These are phyloP conservation scores for Globisporangium cylindrosporum DNA, from an alignment of 352 stramenopile species.

Conservation along the genomic window DNA sequence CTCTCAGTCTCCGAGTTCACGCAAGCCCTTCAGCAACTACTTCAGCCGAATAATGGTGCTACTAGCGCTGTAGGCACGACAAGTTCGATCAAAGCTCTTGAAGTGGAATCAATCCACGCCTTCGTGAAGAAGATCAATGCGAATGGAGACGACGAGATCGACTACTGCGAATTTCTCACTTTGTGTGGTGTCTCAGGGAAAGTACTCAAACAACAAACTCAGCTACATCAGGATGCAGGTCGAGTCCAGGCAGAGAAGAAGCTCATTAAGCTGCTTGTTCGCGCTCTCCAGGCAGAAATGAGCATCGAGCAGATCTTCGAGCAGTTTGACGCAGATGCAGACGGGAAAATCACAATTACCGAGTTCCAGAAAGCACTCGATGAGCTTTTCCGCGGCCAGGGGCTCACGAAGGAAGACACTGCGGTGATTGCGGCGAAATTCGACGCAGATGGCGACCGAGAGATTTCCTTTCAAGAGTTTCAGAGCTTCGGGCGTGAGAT, in stretches of 20 bases:
- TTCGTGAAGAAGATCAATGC: constrained; percentile 58
- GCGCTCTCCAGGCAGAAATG: constrained; percentile 45
- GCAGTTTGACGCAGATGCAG: constrained; percentile 68
- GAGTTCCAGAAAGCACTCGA: constrained; percentile 62
- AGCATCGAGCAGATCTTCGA: constrained; percentile 61
- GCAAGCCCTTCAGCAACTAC: constrained; percentile 41
- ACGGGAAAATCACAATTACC: constrained; percentile 47
- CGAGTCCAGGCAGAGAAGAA: constrained; percentile 40
- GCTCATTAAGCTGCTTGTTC: constrained; percentile 59
- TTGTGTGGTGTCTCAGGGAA: constrained; percentile 41
- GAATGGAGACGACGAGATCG: constrained; percentile 55
- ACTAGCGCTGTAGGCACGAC: not conserved
- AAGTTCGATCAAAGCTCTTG: constrained; percentile 31
- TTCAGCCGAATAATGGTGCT: constrained; percentile 21
- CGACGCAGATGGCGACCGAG: constrained; percentile 54
- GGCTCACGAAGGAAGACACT: constrained; percentile 37
- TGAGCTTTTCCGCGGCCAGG: constrained; percentile 40
- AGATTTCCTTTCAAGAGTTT: constrained; percentile 58
- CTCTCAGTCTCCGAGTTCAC: constrained; percentile 59
- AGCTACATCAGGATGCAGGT: constrained; percentile 18
- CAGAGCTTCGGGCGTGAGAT: constrained; percentile 50
- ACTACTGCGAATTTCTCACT: constrained; percentile 66
- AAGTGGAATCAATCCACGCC: constrained; percentile 35
- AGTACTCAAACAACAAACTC: constrained; percentile 16
- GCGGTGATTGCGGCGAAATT: constrained; percentile 40